A percentile compares a stretch with the other conserved stretches of the same genome.
Evolutionary conservation across 306 rosid species (phyloP).

Genomic region (Vigna unguiculata): DNA sequence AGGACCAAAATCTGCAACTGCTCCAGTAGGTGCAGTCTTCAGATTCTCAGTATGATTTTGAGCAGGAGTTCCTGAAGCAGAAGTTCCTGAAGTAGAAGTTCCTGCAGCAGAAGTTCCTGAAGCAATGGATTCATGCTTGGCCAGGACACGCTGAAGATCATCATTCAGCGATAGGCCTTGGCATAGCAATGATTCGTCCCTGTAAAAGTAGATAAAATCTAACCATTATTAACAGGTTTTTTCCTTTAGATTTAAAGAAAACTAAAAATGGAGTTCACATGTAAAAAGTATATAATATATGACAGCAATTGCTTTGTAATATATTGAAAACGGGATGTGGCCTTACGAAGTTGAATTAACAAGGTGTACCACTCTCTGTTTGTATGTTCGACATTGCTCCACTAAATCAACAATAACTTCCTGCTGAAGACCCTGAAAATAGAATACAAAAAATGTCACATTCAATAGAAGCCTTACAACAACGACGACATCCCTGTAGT

Average conservation of each 20-base stretch:
- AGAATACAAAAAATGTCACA: slow-evolving; percentile 25
- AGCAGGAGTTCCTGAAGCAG: slow-evolving; percentile 64
- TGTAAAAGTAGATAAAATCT: slow-evolving; percentile 44
- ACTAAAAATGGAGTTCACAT: slow-evolving; percentile 1
- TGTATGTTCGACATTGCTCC: slow-evolving; percentile 87
- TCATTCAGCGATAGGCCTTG: slow-evolving; percentile 95
- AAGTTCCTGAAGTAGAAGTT: slow-evolving; percentile 71
- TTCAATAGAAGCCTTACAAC: slow-evolving; percentile 22
- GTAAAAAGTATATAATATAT: slow-evolving; percentile 6
- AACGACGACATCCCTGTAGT: no score
- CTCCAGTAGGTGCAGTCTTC: slow-evolving; percentile 60
- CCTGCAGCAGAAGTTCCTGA: slow-evolving; percentile 79
- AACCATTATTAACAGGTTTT: background rate
- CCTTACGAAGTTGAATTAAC: slow-evolving; percentile 96
- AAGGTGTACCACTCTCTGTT: slow-evolving; percentile 97
- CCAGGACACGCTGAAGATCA: slow-evolving; percentile 91
- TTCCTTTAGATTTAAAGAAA: slow-evolving; percentile 40
- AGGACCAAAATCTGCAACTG: slow-evolving; percentile 68
- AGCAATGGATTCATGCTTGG: slow-evolving; percentile 91
- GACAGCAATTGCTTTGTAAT: slow-evolving; percentile 11
- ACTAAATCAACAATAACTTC: slow-evolving; percentile 97
- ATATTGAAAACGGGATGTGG: slow-evolving; percentile 37
- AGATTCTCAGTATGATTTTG: slow-evolving; percentile 57
- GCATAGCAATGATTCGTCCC: slow-evolving; percentile 95
- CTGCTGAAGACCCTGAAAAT: slow-evolving; percentile 84